phyloP scores from a whole-genome alignment of 2,329 filamentous ascomycete species.

The Colletotrichum trifolii region DNA sequence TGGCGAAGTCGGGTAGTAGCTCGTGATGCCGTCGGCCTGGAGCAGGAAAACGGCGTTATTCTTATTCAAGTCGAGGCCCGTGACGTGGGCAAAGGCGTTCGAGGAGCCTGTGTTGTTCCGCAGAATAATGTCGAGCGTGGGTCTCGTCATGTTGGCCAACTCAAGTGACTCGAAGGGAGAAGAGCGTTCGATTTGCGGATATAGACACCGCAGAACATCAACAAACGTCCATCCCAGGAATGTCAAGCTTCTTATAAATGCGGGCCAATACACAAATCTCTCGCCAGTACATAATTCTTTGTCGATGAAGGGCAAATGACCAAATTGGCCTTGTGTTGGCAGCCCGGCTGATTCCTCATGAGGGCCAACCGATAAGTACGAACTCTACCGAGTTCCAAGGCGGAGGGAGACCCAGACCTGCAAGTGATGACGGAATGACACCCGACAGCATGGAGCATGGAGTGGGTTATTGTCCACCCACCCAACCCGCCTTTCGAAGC shows the following conservation, averaged over 20 bases:
- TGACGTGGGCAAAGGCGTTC: slow-evolving; percentile 76
- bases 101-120: slow-evolving; percentile 73
- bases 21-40: slow-evolving; percentile 71
- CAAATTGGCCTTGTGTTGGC: too few relatives aligned
- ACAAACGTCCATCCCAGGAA: too few relatives aligned
- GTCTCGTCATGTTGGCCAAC: slow-evolving; percentile 45
- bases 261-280: too few relatives aligned
- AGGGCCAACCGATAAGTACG: too few relatives aligned
- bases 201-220: too few relatives aligned
- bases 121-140: slow-evolving; percentile 68
- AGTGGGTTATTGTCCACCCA: slow-evolving; percentile 9
- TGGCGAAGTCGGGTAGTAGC: slow-evolving; percentile 73
- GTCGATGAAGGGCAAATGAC: too few relatives aligned
- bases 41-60: slow-evolving; percentile 71
- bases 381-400: too few relatives aligned
- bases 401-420: background rate
- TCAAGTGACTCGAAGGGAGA: background rate
- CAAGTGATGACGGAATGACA: slow-evolving; percentile 28
- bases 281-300: too few relatives aligned
- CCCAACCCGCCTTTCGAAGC: slow-evolving; percentile 16
- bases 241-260: too few relatives aligned
- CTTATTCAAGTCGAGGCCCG: slow-evolving; percentile 70
- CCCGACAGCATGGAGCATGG: slow-evolving; percentile 9
- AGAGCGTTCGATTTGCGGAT: too few relatives aligned
- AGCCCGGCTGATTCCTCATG: too few relatives aligned